Evolutionary conservation across 176 grass and related monocot genomes (phyloP).

Genomic region (sorghum (Sorghum bicolor)): Sorghum_bicolor_NCBIv3 NC_012877.2:58765001-58765500

Average conservation of each 20-base stretch:
- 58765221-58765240: conserved; percentile 9
- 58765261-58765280: background rate
- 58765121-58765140: background rate
- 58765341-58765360: background rate
- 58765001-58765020: background rate
- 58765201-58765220: background rate
- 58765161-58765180: background rate
- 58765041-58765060: background rate
- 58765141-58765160: background rate
- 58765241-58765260: background rate
- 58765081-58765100: background rate
- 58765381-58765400: background rate
- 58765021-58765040: background rate
- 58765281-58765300: background rate
- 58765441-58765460: background rate
- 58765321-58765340: background rate
- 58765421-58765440: background rate
- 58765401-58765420: background rate
- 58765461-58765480: too few relatives aligned
- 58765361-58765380: background rate
- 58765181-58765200: background rate
- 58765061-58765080: background rate
- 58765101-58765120: background rate
- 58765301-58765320: background rate
- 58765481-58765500: too few relatives aligned